Evolutionary conservation across 225 moss, liverwort and hornwort genomes (phyloP), one percentile per base, ranked within the genome.

Genomic region (Marchantia polymorpha): DNA sequence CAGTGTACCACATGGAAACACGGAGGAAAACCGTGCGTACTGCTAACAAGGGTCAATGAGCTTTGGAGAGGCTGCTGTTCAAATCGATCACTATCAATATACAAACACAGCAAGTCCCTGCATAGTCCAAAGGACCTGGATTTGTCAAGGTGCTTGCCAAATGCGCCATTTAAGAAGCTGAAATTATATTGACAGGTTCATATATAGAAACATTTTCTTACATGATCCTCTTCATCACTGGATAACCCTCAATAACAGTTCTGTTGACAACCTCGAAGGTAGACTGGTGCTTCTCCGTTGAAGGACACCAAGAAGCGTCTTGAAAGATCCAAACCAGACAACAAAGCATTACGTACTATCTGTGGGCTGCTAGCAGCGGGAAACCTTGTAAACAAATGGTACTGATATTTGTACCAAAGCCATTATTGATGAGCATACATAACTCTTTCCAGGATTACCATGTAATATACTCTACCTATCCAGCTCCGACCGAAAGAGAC

Each of bases 361-460:
- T 52, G 65, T 27, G 65, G 14, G 65, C 65, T 65, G 52, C 12
- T 23, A 52, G 72, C 27, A 52, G 51, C 73, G 49, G 25, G 73
- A 73, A 26, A 73, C 73, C 73, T 73, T 52, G 68, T 52, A 52
- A 73, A 22, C 26, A 75, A 75, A 31, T 75, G 75, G 75, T 75
- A 75, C 75, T 60, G 16, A 75, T 30, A 75, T 75, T 31, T 60
- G 75, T 75, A 75, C 75, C 75, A 46, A 75, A 20, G 58, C 58
- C 75, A 75, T 30, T 75, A 75, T 59, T 55, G 55, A 7, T 29
- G 56, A 59, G 29, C 75, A 75, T 75, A 23, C 56, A 75, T 30
- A 59, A 29, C 75, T 74, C 75, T 75, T 56, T 75, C 73, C 6
- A 58, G 56, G 48, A 46, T 49, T 46, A 39, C 48, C 70, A 70